These are phyloP conservation scores for Chrysoporthe puriensis DNA, from an alignment of 2,329 filamentous ascomycete species.

Conservation along the genomic window DNA sequence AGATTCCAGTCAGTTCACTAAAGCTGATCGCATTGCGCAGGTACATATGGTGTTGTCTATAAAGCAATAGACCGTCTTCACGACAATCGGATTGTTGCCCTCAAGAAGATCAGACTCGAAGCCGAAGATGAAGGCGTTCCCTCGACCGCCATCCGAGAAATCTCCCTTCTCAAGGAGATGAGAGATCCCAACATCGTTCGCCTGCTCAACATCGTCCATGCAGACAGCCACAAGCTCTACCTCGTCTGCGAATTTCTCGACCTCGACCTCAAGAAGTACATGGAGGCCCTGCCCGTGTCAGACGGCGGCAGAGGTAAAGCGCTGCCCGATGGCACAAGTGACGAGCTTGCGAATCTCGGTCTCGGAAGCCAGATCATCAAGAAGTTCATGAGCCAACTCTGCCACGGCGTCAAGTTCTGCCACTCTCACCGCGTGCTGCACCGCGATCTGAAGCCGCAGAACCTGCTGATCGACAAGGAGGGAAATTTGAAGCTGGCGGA, in stretches of 20 bases:
- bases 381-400: slow-evolving; percentile 87
- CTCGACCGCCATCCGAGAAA: slow-evolving; percentile 87
- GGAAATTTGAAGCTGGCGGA: slow-evolving; percentile 85
- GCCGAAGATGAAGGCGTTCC: slow-evolving; percentile 91
- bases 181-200: slow-evolving; percentile 85
- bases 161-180: slow-evolving; percentile 91
- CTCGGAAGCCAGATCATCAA: slow-evolving; percentile 82
- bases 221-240: slow-evolving; percentile 90
- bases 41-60: slow-evolving; percentile 91
- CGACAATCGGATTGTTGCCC: slow-evolving; percentile 78
- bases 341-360: slow-evolving; percentile 66
- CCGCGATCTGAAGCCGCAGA: slow-evolving; percentile 85
- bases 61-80: slow-evolving; percentile 82
- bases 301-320: slow-evolving; percentile 83
- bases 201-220: slow-evolving; percentile 86
- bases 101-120: slow-evolving; percentile 92
- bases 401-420: slow-evolving; percentile 80
- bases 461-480: slow-evolving; percentile 81
- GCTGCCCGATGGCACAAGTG: slow-evolving; percentile 72
- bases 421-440: slow-evolving; percentile 84
- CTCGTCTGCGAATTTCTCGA: slow-evolving; percentile 89
- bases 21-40: slow-evolving; percentile 47
- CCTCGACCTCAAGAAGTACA: slow-evolving; percentile 89
- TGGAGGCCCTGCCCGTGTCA: slow-evolving; percentile 81
- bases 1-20: not conserved